These are phyloP conservation scores for Toxoplasma gondii DNA, from an alignment of 169 alveolate genomes.

Conservation along the genomic window DNA sequence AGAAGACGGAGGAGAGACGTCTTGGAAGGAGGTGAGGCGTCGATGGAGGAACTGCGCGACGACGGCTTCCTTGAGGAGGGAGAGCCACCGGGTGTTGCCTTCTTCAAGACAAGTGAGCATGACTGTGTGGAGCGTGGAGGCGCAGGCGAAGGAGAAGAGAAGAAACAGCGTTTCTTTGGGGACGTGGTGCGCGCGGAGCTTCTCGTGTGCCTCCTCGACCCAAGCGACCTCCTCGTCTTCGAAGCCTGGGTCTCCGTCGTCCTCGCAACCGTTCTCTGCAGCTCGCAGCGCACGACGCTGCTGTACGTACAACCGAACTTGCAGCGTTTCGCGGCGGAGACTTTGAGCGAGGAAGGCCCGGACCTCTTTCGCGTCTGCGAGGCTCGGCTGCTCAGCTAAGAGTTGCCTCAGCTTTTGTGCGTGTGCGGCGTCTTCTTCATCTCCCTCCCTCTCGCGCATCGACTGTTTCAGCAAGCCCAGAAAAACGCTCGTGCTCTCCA, in stretches of 20 bases:
- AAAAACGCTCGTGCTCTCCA: neutral
- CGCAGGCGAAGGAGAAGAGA: conserved; percentile 36
- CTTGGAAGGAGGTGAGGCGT: conserved; percentile 2
- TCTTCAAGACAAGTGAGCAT: conserved; percentile 34
- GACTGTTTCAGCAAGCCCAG: neutral
- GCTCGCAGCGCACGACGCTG: conserved; percentile 39
- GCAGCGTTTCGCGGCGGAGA: conserved; percentile 61
- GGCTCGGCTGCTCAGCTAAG: conserved; percentile 15
- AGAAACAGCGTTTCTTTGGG: conserved; percentile 53
- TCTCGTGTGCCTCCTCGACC: conserved; percentile 57
- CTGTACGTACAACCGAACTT: conserved; percentile 61
- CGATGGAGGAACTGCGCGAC: conserved; percentile 56
- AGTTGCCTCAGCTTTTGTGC: neutral
- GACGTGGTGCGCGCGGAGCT: conserved; percentile 32
- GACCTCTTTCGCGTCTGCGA: conserved; percentile 54
- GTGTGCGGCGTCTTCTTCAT: neutral
- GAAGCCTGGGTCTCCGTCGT: neutral
- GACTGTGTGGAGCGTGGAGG: conserved; percentile 46
- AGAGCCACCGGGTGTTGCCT: conserved; percentile 65
- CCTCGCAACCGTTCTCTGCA: neutral
- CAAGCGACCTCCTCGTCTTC: conserved; percentile 28
- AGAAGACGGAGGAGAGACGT: neutral
- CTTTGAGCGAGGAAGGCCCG: conserved; percentile 43
- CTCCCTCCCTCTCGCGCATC: neutral
- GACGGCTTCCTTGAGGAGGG: conserved; percentile 54